Percentiles rank a stretch among this genome's conserved stretches.
phyloP scores from a whole-genome alignment of 805 yeast species.

The Middelhovenomyces tepae region DNA sequence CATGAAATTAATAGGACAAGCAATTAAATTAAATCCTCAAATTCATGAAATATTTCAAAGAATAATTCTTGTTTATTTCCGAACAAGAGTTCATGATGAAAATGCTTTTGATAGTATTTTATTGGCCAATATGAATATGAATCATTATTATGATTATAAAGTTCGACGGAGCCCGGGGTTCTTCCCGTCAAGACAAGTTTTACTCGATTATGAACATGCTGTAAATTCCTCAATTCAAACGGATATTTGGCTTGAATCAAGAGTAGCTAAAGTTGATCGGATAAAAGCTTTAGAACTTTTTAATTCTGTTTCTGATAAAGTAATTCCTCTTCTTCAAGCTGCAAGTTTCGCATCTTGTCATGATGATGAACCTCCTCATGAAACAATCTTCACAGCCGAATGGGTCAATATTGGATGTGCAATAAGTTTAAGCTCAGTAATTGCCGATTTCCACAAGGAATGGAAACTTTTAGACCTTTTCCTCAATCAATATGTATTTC shows the following conservation, averaged over 20 bases:
- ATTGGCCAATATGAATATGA: conserved; percentile 1
- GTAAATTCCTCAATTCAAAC: neutral
- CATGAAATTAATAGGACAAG: neutral
- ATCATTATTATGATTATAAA: neutral
- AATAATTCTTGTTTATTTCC: conserved; percentile 1
- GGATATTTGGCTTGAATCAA: neutral
- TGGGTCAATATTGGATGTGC: conserved; percentile 1
- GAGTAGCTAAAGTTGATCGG: neutral
- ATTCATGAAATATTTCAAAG: conserved; percentile 1
- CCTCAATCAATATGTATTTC: conserved; percentile 1
- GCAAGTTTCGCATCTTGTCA: conserved; percentile 2
- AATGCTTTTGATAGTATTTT: conserved; percentile 1
- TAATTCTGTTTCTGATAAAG: neutral
- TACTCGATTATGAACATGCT: conserved; percentile 1
- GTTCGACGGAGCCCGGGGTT: neutral
- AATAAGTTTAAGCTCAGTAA: neutral
- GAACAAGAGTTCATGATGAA: neutral
- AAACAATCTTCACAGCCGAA: neutral
- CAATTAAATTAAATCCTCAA: conserved; percentile 1
- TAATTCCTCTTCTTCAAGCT: neutral
- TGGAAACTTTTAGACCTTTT: conserved; percentile 2
- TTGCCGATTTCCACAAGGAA: neutral
- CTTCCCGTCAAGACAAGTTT: neutral
- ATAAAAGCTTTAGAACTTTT: neutral
- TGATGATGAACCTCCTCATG: neutral